Conservation (phyloP, 352 stramenopile genomes). For the Phytophthora lateralis region DNA sequence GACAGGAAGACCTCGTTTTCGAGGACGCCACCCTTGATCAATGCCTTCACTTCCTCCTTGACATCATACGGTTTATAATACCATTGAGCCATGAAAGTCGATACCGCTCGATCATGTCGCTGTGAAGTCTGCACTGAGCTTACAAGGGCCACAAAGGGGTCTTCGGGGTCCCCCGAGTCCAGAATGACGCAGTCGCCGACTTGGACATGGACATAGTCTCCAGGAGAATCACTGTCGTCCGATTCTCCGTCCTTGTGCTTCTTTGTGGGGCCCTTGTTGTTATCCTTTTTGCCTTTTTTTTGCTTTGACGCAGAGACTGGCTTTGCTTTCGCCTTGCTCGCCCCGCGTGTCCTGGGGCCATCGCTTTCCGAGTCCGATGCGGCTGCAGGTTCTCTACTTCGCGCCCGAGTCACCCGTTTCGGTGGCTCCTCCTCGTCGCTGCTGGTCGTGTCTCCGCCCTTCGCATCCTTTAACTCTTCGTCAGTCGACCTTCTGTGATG, state of each 20-base stretch:
- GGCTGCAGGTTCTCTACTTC: constrained; percentile 10
- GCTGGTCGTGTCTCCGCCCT: constrained; percentile 32
- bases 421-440: constrained; percentile 26
- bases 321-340: constrained; percentile 26
- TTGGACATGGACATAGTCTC: constrained; percentile 68
- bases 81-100: constrained; percentile 81
- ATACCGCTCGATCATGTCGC: constrained; percentile 45
- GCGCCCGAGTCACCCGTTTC: constrained; percentile 30
- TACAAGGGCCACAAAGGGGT: constrained; percentile 78
- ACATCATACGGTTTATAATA: constrained; percentile 87
- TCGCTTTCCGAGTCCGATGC: constrained; percentile 32
- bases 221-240: constrained; percentile 54
- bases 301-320: constrained; percentile 4
- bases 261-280: constrained; percentile 10
- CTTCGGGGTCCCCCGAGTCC: constrained; percentile 68
- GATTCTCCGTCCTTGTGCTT: constrained; percentile 35
- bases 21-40: constrained; percentile 63
- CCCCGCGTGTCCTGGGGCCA: constrained; percentile 24
- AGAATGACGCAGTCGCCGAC: constrained; percentile 82
- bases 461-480: constrained; percentile 19
- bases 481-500: constrained; percentile 8
- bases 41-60: constrained; percentile 58
- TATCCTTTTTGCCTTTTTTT: constrained; percentile 17
- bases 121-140: constrained; percentile 73
- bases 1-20: constrained; percentile 85